These are phyloP conservation scores for Sistotremastrum niveocremeum DNA, from an alignment of 768 basidiomycete genomes.

Conservation along the genomic window DNA sequence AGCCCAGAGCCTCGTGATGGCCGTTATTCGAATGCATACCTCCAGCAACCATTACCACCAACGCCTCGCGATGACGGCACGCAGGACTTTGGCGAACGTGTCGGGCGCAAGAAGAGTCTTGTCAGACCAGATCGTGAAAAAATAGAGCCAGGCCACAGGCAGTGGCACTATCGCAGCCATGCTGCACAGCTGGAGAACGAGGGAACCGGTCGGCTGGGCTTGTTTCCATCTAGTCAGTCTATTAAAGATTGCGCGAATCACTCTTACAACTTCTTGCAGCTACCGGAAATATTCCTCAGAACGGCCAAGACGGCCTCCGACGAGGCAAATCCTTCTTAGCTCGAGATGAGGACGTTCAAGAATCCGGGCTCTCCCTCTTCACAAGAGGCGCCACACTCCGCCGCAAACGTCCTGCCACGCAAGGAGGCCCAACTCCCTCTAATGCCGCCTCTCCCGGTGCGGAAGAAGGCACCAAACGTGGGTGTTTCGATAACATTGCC, in stretches of 20 bases:
- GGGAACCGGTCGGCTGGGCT: conserved; percentile 46
- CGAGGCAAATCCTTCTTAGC: conserved; percentile 84
- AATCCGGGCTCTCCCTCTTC: conserved; percentile 87
- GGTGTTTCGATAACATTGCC: conserved; percentile 56
- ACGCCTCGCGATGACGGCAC: conserved; percentile 24
- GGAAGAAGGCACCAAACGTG: conserved; percentile 25
- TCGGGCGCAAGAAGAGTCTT: conserved; percentile 80
- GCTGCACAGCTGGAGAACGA: conserved; percentile 67
- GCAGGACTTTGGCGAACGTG: conserved; percentile 29
- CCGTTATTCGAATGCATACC: conserved; percentile 31
- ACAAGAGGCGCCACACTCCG: conserved; percentile 73
- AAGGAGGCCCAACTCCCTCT: conserved; percentile 6
- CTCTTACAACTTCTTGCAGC: conserved; percentile 24
- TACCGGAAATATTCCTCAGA: conserved; percentile 69
- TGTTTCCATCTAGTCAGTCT: conserved; percentile 71
- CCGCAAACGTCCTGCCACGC: conserved; percentile 41
- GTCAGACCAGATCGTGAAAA: conserved; percentile 90
- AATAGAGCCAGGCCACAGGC: conserved; percentile 86
- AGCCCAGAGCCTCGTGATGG: conserved; percentile 38
- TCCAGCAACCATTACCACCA: conserved; percentile 27
- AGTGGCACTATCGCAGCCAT: conserved; percentile 88
- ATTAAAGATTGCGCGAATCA: conserved; percentile 9
- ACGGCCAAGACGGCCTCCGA: conserved; percentile 32
- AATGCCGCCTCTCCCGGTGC: conserved; percentile 25
- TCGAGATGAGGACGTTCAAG: conserved; percentile 81